Evolutionary conservation across 805 yeast species (phyloP).

Genomic region (Zygotorulaspora danielsina): DNA sequence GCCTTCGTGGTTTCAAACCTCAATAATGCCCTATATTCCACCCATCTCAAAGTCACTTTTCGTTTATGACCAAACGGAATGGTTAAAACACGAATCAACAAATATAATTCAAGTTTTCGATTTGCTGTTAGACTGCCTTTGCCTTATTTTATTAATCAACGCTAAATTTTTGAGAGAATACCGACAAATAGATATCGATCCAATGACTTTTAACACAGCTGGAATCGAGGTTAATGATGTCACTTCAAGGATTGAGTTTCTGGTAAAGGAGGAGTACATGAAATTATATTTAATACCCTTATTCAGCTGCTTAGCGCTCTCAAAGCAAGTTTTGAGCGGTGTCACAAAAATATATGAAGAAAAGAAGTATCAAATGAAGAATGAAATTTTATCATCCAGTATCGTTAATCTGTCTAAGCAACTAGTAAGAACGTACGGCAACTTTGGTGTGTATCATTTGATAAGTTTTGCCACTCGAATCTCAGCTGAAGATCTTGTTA

Average conservation of each 20-base stretch:
- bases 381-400: constrained; percentile 21
- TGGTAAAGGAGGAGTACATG: constrained; percentile 22
- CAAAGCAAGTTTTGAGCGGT: constrained; percentile 18
- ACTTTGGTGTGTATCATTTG: constrained; percentile 35
- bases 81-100: constrained; percentile 7
- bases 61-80: constrained; percentile 19
- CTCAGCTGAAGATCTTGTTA: constrained; percentile 34
- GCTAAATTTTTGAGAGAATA: constrained; percentile 20
- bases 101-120: constrained; percentile 8
- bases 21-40: constrained; percentile 27
- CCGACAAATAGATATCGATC: constrained; percentile 12
- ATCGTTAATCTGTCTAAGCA: constrained; percentile 33
- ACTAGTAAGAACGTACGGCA: constrained; percentile 36
- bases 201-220: constrained; percentile 5
- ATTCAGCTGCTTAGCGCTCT: constrained; percentile 19
- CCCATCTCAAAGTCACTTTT: constrained; percentile 34
- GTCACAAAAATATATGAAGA: constrained; percentile 9
- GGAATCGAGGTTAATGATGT: constrained; percentile 1
- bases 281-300: constrained; percentile 25
- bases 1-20: constrained; percentile 27
- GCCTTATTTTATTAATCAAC: constrained; percentile 15
- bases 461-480: constrained; percentile 35
- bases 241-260: constrained; percentile 17
- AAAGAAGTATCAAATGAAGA: constrained; percentile 20
- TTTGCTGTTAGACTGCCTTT: constrained; percentile 19